Evolutionary conservation across 768 basidiomycete species (phyloP), one percentile per base, ranked within the genome.

Genomic region (Xerocomellus chrysenteron): DNA sequence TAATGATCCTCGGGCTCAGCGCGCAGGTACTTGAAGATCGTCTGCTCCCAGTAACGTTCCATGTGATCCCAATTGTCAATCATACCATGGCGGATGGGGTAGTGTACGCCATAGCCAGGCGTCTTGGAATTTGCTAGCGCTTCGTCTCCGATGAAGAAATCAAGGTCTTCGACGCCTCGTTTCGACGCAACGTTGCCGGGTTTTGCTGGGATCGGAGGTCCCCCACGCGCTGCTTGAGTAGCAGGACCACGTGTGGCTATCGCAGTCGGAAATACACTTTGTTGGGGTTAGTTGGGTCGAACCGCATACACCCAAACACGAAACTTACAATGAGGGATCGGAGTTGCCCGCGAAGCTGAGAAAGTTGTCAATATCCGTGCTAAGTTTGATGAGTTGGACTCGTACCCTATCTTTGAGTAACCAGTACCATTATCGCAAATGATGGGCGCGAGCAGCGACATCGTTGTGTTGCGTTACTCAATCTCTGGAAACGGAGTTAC

Each of bases 41-140:
- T 92, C 79, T 99, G 96, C 73, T 97, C 94, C 97, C 97, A 99
- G 75, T 94, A 98, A 30, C 95, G 81, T 73, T 98, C 96, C 95
- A 98, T 98, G 63, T 97, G 86, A 72, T 95, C 93, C 93, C 93
- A 95, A 66, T 97, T 97, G 60, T 97, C 95, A 67, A 97, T 96
- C 88, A 92, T 88, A 26, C 96, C 96, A 68, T 98, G 97, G 52
- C 92, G 83, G 68, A 98, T 98, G 14, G 97, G 97, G 73, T 98
- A 98, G 73, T 94, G 89, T 4, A 99, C 83, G 24, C 90, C 87
- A 74, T 98, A 99, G 2, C 90, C 90, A 0, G 89, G 90, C 0
- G 96, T 98, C 79, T 94, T 98, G 39, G 89, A 86, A 70, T 98
- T 98, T 17, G 92, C 92, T 17, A 98, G 80, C 0, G 97, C 97